Base-by-base conservation (phyloP, 345 rosid genomes). In the Salix arbutifolia region DNA sequence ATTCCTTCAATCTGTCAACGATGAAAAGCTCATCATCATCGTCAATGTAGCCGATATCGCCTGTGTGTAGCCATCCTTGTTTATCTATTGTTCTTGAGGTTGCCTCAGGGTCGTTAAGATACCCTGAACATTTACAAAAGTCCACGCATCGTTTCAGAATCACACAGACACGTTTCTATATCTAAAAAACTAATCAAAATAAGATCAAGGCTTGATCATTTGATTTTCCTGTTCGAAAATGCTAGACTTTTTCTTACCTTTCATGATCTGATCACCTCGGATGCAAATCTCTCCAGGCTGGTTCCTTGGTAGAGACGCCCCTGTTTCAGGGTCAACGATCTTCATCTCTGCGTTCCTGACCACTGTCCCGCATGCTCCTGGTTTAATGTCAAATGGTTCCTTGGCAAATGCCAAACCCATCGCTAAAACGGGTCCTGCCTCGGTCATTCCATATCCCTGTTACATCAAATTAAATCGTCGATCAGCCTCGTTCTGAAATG, bases 371-470 rank as follows among this genome's bases (percentile, higher is more conserved):
- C 98, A 93, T 0, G 97, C 87, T 0, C 98, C 98, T 0, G 94
- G 84, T 78, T 93, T 95, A 2, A 91, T 87, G 31, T 87, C 83
- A 19, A 86, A 91, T 0, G 97, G 96, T 19, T 89, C 79, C 67
- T 93, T 95, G 0, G 99, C 98, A 78, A 95, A 93, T 13, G 94
- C 90, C 75, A 89, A 77, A 67, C 97, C 85, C 91, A 90, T 91
- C 1, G 99, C 88, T 53, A 95, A 80, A 37, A 93, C 94, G 0
- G 96, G 96, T 28, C 97, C 98, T 10, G 98, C 93, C 80, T 95
- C 98, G 1, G 99, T 95, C 99, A 93, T 93, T 35, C 99, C 99
- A 72, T 94, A 94, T n/a, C 98, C 94, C 98, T 94, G 73, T 56
- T 9, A n/a, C 23, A 56, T n/a, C 62, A 56, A n/a, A 56, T 56